phyloP scores from a whole-genome alignment of 306 rosid genomes.

The Lupinus albus region DNA sequence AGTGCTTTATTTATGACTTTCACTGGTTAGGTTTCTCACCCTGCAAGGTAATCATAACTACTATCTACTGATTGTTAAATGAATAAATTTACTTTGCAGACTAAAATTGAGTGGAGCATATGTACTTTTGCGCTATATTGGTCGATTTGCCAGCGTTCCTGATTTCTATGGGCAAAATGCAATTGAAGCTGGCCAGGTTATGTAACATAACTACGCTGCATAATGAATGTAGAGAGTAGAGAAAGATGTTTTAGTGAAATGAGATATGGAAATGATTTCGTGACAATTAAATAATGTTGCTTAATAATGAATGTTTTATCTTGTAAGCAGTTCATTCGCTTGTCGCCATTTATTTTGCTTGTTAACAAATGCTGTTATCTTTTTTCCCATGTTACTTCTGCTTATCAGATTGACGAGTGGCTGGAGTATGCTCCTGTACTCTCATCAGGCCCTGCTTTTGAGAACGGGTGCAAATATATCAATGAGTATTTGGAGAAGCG shows the following conservation, averaged over 20 bases:
- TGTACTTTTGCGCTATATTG: conserved; percentile 74
- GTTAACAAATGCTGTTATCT: not conserved
- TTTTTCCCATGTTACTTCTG: conserved; percentile 11
- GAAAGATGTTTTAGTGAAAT: conserved; percentile 27
- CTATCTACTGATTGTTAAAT: conserved; percentile 14
- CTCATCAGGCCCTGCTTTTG: conserved; percentile 80
- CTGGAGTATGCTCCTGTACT: conserved; percentile 74
- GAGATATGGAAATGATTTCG: conserved; percentile 6
- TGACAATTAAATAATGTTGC: not conserved
- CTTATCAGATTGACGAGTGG: conserved; percentile 75
- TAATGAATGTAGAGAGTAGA: not conserved
- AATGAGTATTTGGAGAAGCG: conserved; percentile 66
- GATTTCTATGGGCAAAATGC: conserved; percentile 70
- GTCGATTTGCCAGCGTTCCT: conserved; percentile 55
- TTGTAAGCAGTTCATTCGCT: not conserved
- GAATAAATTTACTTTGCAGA: conserved; percentile 46
- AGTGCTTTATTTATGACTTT: not conserved
- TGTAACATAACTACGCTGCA: not conserved
- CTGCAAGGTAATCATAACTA: not conserved
- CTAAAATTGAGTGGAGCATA: conserved; percentile 59
- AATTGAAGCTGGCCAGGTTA: conserved; percentile 67
- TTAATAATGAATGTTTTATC: conserved; percentile 19
- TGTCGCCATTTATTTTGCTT: not conserved
- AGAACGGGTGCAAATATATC: conserved; percentile 71
- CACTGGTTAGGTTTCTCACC: not conserved